Evolutionary conservation across 2,329 filamentous ascomycete genomes (phyloP).

Genomic region (Cordyceps javanica): DNA sequence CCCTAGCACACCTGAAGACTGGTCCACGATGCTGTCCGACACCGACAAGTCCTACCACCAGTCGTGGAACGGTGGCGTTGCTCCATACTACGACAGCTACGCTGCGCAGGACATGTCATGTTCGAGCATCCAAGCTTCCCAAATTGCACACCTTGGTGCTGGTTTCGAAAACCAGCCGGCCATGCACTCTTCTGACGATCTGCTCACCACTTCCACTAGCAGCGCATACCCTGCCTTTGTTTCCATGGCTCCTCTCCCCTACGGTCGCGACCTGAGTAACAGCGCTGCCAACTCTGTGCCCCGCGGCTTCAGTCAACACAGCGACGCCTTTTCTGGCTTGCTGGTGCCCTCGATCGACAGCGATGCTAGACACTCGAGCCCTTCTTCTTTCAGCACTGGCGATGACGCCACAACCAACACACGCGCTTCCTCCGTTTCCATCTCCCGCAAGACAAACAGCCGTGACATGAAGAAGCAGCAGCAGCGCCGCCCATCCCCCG

Average conservation of each 20-base stretch:
- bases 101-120: constrained; percentile 9
- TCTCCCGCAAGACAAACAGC: constrained; percentile 6
- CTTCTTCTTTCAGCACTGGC: constrained; percentile 10
- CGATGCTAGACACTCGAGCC: constrained; percentile 12
- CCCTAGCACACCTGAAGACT: constrained; percentile 34
- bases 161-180: constrained; percentile 4
- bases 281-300: neutral
- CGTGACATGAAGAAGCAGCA: neutral
- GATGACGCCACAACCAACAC: constrained; percentile 9
- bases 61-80: constrained; percentile 8
- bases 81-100: constrained; percentile 11
- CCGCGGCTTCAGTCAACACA: constrained; percentile 11
- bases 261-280: constrained; percentile 1
- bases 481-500: constrained; percentile 1
- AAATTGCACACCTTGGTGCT: constrained; percentile 10
- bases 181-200: constrained; percentile 2
- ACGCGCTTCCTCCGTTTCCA: constrained; percentile 5
- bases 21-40: constrained; percentile 26
- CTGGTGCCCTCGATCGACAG: neutral
- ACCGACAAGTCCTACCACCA: constrained; percentile 8
- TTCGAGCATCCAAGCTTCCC: constrained; percentile 4
- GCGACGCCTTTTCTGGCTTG: constrained; percentile 4
- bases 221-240: constrained; percentile 12
- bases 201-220: neutral
- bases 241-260: constrained; percentile 7